Base-by-base conservation (phyloP, 371 early-diverging fungal genomes). In the Actinomucor elegans region DNA sequence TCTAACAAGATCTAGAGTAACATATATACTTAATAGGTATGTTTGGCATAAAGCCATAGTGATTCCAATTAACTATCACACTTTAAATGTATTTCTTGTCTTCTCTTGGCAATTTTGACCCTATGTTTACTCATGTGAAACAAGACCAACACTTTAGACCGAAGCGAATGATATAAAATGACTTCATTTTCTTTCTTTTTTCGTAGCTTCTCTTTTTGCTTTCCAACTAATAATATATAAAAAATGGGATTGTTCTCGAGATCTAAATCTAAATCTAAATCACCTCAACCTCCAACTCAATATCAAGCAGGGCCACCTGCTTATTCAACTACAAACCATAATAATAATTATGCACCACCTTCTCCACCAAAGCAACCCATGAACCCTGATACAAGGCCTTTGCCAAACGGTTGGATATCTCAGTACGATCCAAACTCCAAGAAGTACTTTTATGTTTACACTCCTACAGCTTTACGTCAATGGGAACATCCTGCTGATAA, bases 401-500 rank as follows among this genome's bases (percentile, higher is more conserved):
- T 77, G 27, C 69, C 67, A 17, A 46, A 53, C 24, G 77, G 74
- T 17, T 77, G 77, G 77, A 73, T 77, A 33, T 66, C 69, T 1
- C 77, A 77, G 48, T 62, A 63, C 10, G 77, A 77, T 41, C 66
- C 73, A 14, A 61, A 48, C 14, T 67, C 72, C 4, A 31, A 47
- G 3, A 60, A 58, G 15, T 77, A 67, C 68, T 77, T 77, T 41
- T 77, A 77, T 33, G 74, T 77, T 3, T 73, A 77, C 44, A 73
- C 73, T 20, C 74, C 77, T 6, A 71, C 63, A 10, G 71, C 69
- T 21, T 60, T 59, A 43, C 63, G 72, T 43, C 77, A 77, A 61
- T 77, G 77, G 77, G 74, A 77, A 23, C 77, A 73, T 60, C 77
- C 77, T 24, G 47, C 58, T 26, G 77, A 77, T 43, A 56, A 61